Conservation (phyloP, 257 asterid species). For the Petunia axillaris region DNA sequence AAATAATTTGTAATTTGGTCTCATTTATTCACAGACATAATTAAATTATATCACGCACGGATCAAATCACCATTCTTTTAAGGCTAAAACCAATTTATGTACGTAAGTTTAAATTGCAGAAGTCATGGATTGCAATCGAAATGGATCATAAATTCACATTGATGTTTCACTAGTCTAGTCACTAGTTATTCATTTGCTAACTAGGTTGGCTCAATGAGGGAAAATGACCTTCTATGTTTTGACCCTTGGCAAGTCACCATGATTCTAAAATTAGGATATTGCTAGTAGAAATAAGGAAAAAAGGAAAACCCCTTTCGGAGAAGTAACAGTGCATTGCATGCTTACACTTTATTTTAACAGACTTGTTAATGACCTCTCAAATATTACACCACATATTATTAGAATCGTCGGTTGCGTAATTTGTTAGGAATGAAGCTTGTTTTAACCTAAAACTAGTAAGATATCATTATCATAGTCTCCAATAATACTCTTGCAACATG, state of each 20-base stretch:
- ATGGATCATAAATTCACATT: not conserved
- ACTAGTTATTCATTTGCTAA: not conserved
- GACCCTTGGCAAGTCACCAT: not conserved
- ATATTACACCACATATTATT: not conserved
- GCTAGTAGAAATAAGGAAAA: not conserved
- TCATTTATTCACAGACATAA: no score
- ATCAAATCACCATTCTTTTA: no score
- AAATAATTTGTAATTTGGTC: no score
- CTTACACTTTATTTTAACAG: not conserved
- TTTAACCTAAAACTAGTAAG: not conserved
- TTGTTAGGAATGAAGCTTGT: not conserved
- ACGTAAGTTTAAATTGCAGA: no score
- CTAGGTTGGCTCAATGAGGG: not conserved
- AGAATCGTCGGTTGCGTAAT: not conserved
- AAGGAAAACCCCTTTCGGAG: no score
- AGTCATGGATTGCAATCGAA: not conserved
- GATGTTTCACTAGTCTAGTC: not conserved
- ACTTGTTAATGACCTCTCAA: not conserved
- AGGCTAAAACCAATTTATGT: no score
- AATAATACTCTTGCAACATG: not conserved
- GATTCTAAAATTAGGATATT: not conserved
- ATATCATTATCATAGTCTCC: slow-evolving; percentile 1
- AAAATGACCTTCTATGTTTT: not conserved
- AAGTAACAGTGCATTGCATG: no score
- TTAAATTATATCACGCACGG: no score